Conservation (phyloP, 352 stramenopile species). For the Globisporangium heterothallicum region DNA sequence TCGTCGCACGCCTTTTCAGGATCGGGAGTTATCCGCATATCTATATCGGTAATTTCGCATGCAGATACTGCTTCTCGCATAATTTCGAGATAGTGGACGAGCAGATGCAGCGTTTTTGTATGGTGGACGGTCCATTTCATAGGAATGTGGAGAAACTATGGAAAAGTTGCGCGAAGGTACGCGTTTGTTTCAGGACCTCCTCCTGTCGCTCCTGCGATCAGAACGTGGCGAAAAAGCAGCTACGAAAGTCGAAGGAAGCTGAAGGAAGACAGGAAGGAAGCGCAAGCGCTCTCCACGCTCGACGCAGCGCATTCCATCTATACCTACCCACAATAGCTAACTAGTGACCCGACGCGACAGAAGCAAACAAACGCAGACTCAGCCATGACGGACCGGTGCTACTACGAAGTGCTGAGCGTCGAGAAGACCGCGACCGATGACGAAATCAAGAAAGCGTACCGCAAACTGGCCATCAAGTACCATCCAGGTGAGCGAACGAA, state of each 20-base stretch:
- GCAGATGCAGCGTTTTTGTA: no score
- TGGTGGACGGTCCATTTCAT: no score
- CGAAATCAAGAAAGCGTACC: conserved; percentile 82
- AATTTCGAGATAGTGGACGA: no score
- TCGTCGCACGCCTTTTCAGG: no score
- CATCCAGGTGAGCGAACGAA: conserved; percentile 65
- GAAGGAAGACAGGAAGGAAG: background rate
- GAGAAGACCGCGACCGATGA: conserved; percentile 66
- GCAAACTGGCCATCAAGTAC: conserved; percentile 83
- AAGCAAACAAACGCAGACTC: background rate
- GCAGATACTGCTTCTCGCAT: no score
- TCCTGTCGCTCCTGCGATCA: no score
- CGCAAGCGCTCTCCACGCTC: background rate
- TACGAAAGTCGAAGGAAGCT: no score
- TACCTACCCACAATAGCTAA: background rate
- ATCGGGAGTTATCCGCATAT: no score
- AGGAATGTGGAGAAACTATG: background rate
- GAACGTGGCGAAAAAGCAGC: background rate
- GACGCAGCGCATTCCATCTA: background rate
- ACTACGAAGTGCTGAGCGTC: conserved; percentile 71
- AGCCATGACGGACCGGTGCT: conserved; percentile 47
- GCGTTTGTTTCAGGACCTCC: background rate
- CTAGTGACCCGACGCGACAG: background rate
- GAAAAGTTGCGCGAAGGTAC: conserved; percentile 4
- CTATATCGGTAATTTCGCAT: no score